Conservation (phyloP, 2,329 filamentous ascomycete genomes). For the Alternaria burnsii region DNA sequence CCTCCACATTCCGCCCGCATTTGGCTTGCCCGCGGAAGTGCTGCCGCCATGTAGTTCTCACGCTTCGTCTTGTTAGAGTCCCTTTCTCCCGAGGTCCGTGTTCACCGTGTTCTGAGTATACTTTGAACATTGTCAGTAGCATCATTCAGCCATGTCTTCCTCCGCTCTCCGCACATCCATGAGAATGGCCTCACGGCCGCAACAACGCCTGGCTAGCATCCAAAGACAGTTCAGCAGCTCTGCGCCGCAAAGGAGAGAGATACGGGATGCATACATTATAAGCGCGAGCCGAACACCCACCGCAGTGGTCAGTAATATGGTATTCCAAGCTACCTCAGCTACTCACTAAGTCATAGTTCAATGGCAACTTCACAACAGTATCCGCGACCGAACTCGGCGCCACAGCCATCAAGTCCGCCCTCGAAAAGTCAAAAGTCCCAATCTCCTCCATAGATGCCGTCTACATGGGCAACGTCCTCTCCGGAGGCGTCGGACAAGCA, state of each 20-base stretch:
- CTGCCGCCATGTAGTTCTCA: conserved; percentile 44
- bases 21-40: conserved; percentile 24
- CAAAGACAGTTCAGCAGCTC: conserved; percentile 51
- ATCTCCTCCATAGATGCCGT: conserved; percentile 84
- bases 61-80: conserved; percentile 35
- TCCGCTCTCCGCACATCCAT: conserved; percentile 43
- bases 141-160: conserved; percentile 39
- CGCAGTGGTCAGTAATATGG: conserved; percentile 70
- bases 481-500: conserved; percentile 83
- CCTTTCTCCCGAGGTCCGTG: conserved; percentile 10
- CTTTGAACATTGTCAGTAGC: background rate
- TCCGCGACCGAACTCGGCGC: conserved; percentile 89
- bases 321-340: background rate
- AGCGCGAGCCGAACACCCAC: conserved; percentile 90
- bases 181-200: conserved; percentile 48
- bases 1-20: conserved; percentile 41
- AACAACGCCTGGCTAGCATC: conserved; percentile 48
- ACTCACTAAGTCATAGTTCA: conserved; percentile 71
- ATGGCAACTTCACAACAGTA: conserved; percentile 85
- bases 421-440: conserved; percentile 86
- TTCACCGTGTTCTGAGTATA: conserved; percentile 8
- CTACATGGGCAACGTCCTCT: conserved; percentile 96
- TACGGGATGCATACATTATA: conserved; percentile 93
- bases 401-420: conserved; percentile 87
- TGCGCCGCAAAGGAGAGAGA: conserved; percentile 62